Conservation (phyloP, 441 rosid species). For the Aleurites moluccanus region DNA sequence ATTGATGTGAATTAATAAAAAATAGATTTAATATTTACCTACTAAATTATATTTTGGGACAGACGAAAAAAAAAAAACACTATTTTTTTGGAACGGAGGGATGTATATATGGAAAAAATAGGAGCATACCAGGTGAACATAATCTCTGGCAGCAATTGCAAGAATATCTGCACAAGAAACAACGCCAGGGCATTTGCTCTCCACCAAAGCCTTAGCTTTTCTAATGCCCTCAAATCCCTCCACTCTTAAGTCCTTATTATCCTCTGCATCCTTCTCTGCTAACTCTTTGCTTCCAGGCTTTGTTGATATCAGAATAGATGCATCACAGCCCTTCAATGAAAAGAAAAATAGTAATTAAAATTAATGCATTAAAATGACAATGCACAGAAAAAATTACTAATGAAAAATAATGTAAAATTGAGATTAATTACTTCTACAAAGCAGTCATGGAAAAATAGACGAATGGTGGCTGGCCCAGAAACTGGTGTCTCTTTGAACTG, state of each 20-base stretch:
- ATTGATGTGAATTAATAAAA: no score
- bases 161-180: constrained; percentile 88
- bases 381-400: constrained; percentile 11
- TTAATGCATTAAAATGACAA: not conserved
- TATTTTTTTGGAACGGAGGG: no score
- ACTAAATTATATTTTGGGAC: no score
- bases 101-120: not conserved
- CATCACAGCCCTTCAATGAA: constrained; percentile 72
- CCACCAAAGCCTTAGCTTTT: constrained; percentile 67
- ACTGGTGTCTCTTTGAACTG: constrained; percentile 39
- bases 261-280: constrained; percentile 60
- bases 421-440: constrained; percentile 53
- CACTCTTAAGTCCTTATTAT: constrained; percentile 43
- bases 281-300: constrained; percentile 48
- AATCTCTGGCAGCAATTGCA: constrained; percentile 73
- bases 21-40: no score
- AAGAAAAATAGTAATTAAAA: not conserved
- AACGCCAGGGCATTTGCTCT: constrained; percentile 65
- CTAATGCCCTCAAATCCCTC: constrained; percentile 60
- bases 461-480: constrained; percentile 55
- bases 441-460: constrained; percentile 68
- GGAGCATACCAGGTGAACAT: constrained; percentile 49
- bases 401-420: not conserved
- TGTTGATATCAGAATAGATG: constrained; percentile 61
- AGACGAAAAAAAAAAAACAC: no score